Percentiles rank a stretch among this genome's conserved stretches.
phyloP scores from a whole-genome alignment of 352 stramenopile genomes.

The Globisporangium alternatum region DNA sequence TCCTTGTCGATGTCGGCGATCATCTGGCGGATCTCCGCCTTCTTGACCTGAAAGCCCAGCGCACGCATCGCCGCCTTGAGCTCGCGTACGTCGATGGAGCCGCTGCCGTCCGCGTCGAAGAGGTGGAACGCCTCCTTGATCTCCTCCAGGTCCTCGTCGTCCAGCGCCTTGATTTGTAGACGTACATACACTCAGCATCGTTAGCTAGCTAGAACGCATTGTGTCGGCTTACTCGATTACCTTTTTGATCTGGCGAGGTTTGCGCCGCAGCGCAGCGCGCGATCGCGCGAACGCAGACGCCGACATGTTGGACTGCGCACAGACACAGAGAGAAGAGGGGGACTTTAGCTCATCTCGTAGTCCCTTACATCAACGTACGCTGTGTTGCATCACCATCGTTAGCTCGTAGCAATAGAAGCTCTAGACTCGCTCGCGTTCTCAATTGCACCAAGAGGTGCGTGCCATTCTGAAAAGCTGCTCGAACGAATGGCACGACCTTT shows the following conservation, averaged over 20 bases:
- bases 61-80: slow-evolving; percentile 94
- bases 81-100: slow-evolving; percentile 90
- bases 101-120: slow-evolving; percentile 91
- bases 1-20: slow-evolving; percentile 95
- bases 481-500: slow-evolving; percentile 8
- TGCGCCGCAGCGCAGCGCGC: slow-evolving; percentile 52
- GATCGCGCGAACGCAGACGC: slow-evolving; percentile 66
- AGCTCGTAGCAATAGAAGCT: neutral
- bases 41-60: slow-evolving; percentile 93
- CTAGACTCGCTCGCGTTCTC: neutral
- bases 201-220: neutral
- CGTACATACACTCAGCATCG: neutral
- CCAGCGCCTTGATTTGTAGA: slow-evolving; percentile 42
- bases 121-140: slow-evolving; percentile 94
- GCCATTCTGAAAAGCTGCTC: no score
- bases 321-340: neutral
- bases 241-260: slow-evolving; percentile 66
- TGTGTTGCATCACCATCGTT: neutral
- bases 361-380: neutral
- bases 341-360: neutral
- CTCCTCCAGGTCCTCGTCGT: slow-evolving; percentile 92
- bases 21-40: slow-evolving; percentile 91
- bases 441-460: neutral
- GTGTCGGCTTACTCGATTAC: slow-evolving; percentile 7
- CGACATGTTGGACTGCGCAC: slow-evolving; percentile 35